Base-by-base conservation (phyloP, 148 eudicot species). In the Gaultheria prostrata region DNA sequence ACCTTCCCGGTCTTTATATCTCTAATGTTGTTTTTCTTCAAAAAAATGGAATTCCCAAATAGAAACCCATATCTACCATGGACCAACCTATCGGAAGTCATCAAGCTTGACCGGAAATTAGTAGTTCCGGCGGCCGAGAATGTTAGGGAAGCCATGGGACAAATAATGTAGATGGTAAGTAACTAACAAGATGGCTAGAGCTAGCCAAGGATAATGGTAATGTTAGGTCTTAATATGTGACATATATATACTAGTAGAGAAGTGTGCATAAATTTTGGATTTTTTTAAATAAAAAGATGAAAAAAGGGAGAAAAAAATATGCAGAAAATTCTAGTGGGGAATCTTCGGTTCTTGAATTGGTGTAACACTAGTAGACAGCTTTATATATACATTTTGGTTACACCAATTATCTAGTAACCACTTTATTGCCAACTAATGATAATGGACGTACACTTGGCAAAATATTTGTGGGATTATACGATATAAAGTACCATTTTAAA, bases 71-170 rank as follows among this genome's bases (percentile, higher is more conserved):
- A 86, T 46, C 65, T 59, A 12, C 35, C 80, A 18, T 45, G 74
- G 21, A 15, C 53, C 26, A 57, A 72, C 43, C 14, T 24, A 11
- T 69, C 53, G 67, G 82, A 82, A 83, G 81, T 32, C 21, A 73
- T 20, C 82, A 9, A 50, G 67, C 50, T 46, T 8, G 50, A 46
- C 43, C 80, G 82, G n/a, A 6, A 69, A 73, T 11, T 61, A 57
- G 15, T 76, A 57, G 78, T 63, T 78, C 77, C 73, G 67, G 87
- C 51, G 28, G 86, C 32, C 32, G 90, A 80, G 74, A 78, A 78
- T 56, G 84, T 83, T 15, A 88, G 46, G 78, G 87, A 89, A 79
- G 87, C 89, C 93, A 89, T 91, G 43, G 35, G 24, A 56, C 35
- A 28, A 30, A 13, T 7, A 14, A 18, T n/a, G n/a, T 28, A 67